Evolutionary conservation across 2,329 filamentous ascomycete species (phyloP).

Genomic region (Colletotrichum higginsianum): DNA sequence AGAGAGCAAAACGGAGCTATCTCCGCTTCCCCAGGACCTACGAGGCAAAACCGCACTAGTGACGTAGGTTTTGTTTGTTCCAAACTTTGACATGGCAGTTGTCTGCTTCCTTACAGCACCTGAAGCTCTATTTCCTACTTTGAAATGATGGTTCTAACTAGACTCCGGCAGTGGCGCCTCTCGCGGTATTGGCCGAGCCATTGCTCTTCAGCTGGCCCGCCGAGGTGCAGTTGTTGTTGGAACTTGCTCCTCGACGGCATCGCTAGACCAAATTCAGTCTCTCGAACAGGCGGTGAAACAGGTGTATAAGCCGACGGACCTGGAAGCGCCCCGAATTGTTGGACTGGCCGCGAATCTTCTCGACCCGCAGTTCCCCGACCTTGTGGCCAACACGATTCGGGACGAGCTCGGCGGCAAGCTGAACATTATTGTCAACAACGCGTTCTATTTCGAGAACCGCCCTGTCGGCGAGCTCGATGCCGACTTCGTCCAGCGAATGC

Average conservation of each 20-base stretch:
- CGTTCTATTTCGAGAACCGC: conserved; percentile 47
- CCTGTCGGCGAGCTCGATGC: conserved; percentile 49
- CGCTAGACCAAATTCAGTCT: background rate
- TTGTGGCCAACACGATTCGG: conserved; percentile 47
- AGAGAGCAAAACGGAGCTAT: background rate
- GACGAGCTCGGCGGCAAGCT: conserved; percentile 46
- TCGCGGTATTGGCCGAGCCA: conserved; percentile 56
- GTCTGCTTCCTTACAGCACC: no score
- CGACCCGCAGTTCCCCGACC: conserved; percentile 46
- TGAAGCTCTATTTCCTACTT: no score
- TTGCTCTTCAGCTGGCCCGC: conserved; percentile 48
- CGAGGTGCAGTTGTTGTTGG: conserved; percentile 52
- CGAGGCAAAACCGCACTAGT: conserved; percentile 5
- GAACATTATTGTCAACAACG: conserved; percentile 54
- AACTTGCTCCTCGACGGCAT: conserved; percentile 46
- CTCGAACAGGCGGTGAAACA: background rate
- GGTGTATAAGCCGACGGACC: conserved; percentile 4
- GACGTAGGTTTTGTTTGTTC: background rate
- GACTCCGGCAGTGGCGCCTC: conserved; percentile 67
- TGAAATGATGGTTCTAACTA: conserved; percentile 47
- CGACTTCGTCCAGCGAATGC: conserved; percentile 49
- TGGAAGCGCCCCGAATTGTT: conserved; percentile 44
- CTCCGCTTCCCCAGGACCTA: background rate
- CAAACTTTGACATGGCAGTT: no score
- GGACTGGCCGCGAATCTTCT: conserved; percentile 52